phyloP scores from a whole-genome alignment of 495 filamentous ascomycete species.

The Amniculicola lignicola region DNA sequence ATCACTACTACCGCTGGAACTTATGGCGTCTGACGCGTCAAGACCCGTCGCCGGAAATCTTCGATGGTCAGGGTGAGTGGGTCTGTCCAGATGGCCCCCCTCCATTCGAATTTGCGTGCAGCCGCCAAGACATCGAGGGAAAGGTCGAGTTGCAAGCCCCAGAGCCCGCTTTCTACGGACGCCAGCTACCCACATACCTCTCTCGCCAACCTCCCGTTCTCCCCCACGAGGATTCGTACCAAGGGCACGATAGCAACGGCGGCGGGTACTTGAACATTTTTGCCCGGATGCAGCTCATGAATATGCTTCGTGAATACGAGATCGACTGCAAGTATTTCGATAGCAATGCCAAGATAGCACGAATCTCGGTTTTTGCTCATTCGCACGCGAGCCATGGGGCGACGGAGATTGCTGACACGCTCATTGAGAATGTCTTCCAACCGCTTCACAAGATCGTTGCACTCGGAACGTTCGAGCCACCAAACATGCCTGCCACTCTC shows the following conservation, averaged over 20 bases:
- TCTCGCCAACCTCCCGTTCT: too few relatives aligned
- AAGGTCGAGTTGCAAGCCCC: neutral
- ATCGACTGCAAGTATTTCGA: too few relatives aligned
- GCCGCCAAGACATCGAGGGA: neutral
- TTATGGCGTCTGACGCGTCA: neutral
- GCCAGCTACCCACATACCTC: too few relatives aligned
- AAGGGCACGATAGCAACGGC: neutral
- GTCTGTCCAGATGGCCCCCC: neutral
- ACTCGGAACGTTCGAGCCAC: too few relatives aligned
- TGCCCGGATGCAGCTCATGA: neutral
- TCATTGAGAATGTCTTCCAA: neutral
- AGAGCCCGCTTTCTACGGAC: neutral
- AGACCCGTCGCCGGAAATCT: neutral
- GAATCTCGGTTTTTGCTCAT: too few relatives aligned
- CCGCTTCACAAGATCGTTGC: neutral
- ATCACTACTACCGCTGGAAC: slow-evolving; percentile 63
- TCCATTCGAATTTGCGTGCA: neutral
- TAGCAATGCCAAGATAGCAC: too few relatives aligned
- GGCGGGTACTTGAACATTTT: neutral
- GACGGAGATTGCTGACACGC: neutral
- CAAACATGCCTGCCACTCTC: slow-evolving; percentile 44
- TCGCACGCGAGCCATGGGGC: neutral
- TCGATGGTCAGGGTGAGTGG: slow-evolving; percentile 1
- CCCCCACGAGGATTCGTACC: neutral
- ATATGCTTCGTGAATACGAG: too few relatives aligned